These are phyloP conservation scores for Domatiomyces catenatus DNA, from an alignment of 2,329 filamentous ascomycete genomes.

Conservation along the genomic window DNA sequence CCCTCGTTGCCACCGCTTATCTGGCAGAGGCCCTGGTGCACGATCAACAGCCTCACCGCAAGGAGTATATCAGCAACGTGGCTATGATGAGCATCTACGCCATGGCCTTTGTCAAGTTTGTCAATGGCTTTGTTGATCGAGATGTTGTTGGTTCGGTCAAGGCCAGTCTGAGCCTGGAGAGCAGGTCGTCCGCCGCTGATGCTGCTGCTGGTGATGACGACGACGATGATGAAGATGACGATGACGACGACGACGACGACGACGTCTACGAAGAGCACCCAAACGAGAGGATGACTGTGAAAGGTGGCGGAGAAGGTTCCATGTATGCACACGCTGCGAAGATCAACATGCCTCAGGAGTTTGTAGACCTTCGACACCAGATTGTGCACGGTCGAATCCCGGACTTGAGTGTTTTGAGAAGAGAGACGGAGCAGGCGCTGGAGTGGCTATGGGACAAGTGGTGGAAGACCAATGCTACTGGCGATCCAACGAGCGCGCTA, in stretches of 20 bases:
- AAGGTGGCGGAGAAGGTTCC: conserved; percentile 11
- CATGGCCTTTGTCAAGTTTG: conserved; percentile 18
- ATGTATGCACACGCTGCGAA: conserved; percentile 16
- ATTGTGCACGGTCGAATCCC: conserved; percentile 70
- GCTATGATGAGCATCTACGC: conserved; percentile 18
- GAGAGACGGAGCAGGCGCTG: conserved; percentile 49
- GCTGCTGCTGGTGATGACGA: neutral
- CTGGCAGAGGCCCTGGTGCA: conserved; percentile 15
- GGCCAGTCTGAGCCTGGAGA: conserved; percentile 6
- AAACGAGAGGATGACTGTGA: neutral
- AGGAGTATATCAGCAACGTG: conserved; percentile 8
- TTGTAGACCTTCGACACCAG: conserved; percentile 69
- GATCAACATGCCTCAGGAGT: conserved; percentile 35
- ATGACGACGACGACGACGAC: neutral
- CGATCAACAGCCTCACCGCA: conserved; percentile 5
- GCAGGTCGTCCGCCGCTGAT: too few species aligned
- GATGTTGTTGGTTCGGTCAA: conserved; percentile 12
- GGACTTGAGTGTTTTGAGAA: conserved; percentile 49
- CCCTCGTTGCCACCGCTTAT: conserved; percentile 13
- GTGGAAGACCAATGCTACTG: conserved; percentile 14
- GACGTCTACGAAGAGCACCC: conserved; percentile 2
- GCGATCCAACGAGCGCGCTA: conserved; percentile 7
- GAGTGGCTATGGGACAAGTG: conserved; percentile 55
- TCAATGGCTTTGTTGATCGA: conserved; percentile 18
- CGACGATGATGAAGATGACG: neutral